These are phyloP conservation scores for Curvularia spicifera DNA, from an alignment of 2,329 filamentous ascomycete genomes.

Conservation along the genomic window DNA sequence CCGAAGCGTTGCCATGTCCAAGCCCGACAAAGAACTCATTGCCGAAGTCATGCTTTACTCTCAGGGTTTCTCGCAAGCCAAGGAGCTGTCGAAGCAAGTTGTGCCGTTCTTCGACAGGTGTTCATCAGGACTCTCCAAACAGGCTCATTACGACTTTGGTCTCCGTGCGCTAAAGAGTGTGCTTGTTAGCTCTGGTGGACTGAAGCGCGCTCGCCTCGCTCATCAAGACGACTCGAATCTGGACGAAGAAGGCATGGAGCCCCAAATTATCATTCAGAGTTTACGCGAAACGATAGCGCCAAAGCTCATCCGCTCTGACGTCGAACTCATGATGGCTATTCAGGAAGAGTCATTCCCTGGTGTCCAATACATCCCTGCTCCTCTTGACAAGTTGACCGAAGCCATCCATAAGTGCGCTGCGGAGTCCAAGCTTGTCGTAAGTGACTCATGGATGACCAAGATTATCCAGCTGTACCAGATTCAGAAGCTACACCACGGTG, in stretches of 20 bases:
- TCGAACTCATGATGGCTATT: slow-evolving; percentile 83
- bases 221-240: slow-evolving; percentile 61
- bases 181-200: slow-evolving; percentile 92
- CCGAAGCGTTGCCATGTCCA: slow-evolving; percentile 99
- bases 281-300: slow-evolving; percentile 97
- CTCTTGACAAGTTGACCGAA: slow-evolving; percentile 76
- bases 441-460: slow-evolving; percentile 96
- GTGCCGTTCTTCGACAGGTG: slow-evolving; percentile 99
- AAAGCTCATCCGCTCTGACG: slow-evolving; percentile 92
- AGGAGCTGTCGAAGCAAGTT: slow-evolving; percentile 89
- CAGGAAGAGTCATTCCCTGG: slow-evolving; percentile 89
- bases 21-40: slow-evolving; percentile 99
- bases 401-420: slow-evolving; percentile 83
- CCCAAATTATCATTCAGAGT: slow-evolving; percentile 98
- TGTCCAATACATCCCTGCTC: slow-evolving; percentile 89
- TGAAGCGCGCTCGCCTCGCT: slow-evolving; percentile 84
- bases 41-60: slow-evolving; percentile 99
- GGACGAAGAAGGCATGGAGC: slow-evolving; percentile 79
- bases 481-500: slow-evolving; percentile 96
- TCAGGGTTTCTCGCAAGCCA: slow-evolving; percentile 97
- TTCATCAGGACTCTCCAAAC: slow-evolving; percentile 80
- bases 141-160: slow-evolving; percentile 99
- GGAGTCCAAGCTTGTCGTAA: slow-evolving; percentile 87
- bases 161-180: slow-evolving; percentile 98
- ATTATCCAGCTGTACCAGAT: slow-evolving; percentile 97